Percentiles rank a stretch among this genome's conserved stretches.
phyloP scores from a whole-genome alignment of 768 basidiomycete genomes.

The Serendipita sp. region DNA sequence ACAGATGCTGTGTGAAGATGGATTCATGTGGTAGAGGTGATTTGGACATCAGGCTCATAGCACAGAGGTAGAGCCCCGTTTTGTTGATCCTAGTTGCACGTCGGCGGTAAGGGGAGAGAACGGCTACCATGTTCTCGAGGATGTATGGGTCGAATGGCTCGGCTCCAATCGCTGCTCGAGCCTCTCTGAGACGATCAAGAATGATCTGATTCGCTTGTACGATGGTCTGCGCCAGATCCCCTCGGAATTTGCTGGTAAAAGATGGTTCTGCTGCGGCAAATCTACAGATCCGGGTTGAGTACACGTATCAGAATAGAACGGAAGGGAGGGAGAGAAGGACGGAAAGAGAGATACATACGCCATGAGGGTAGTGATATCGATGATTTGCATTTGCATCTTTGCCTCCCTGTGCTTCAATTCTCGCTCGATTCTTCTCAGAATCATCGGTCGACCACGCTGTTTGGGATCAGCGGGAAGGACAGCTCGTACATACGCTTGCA shows the following conservation, averaged over 20 bases:
- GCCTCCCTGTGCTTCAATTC: slow-evolving; percentile 17
- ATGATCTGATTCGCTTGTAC: slow-evolving; percentile 17
- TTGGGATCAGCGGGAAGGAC: slow-evolving; percentile 13
- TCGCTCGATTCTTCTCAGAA: slow-evolving; percentile 12
- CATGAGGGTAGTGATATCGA: slow-evolving; percentile 15
- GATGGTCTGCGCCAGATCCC: slow-evolving; percentile 9
- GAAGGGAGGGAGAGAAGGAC: neutral
- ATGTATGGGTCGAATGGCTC: slow-evolving; percentile 13
- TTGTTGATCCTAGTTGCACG: slow-evolving; percentile 12
- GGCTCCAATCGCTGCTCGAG: slow-evolving; percentile 13
- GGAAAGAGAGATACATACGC: slow-evolving; percentile 9
- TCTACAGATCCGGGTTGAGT: too few species aligned
- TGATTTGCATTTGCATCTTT: slow-evolving; percentile 17
- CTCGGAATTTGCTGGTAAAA: slow-evolving; percentile 14
- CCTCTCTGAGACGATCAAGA: slow-evolving; percentile 15
- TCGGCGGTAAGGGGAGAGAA: slow-evolving; percentile 15
- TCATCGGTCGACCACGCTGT: slow-evolving; percentile 10
- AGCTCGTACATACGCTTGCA: slow-evolving; percentile 14
- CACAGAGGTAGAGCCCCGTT: slow-evolving; percentile 13
- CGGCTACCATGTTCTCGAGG: slow-evolving; percentile 13
- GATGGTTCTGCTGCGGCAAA: slow-evolving; percentile 17
- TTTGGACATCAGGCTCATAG: slow-evolving; percentile 16
- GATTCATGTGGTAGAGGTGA: slow-evolving; percentile 15
- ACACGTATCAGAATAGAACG: too few species aligned
- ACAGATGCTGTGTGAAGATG: neutral